Evolutionary conservation across 1,139 yeast genomes (phyloP).

Genomic region (Wickerhamomyces sp.): DNA sequence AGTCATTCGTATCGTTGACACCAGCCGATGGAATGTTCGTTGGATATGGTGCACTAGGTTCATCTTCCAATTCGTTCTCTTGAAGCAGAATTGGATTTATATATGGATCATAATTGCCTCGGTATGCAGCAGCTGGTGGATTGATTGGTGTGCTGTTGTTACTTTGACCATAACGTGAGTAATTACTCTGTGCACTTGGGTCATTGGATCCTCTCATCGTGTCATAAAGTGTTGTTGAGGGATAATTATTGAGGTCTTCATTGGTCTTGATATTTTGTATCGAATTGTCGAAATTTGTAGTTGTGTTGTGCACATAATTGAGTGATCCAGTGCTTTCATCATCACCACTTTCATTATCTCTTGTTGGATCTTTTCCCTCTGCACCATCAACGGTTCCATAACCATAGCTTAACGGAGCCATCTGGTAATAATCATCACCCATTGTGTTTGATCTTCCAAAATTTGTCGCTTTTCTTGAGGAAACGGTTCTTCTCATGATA

Average conservation of each 20-base stretch:
- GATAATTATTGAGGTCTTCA: conserved; percentile 14
- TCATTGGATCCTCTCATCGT: conserved; percentile 11
- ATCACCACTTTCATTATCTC: conserved; percentile 17
- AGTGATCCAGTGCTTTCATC: conserved; percentile 26
- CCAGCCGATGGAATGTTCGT: conserved; percentile 8
- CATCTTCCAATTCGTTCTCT: not conserved
- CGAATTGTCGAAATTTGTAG: conserved; percentile 23
- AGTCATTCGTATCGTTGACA: conserved; percentile 3
- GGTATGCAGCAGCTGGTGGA: conserved; percentile 16
- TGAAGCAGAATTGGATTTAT: conserved; percentile 1
- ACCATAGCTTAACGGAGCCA: conserved; percentile 30
- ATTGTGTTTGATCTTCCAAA: conserved; percentile 11
- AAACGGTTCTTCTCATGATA: conserved; percentile 46
- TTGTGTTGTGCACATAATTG: conserved; percentile 23
- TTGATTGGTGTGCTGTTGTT: conserved; percentile 14
- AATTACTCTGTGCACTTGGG: conserved; percentile 9
- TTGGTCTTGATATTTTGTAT: conserved; percentile 12
- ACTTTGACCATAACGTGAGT: conserved; percentile 9
- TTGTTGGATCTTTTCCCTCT: conserved; percentile 23
- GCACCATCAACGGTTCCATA: conserved; percentile 31
- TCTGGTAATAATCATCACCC: conserved; percentile 25
- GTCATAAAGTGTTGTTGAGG: conserved; percentile 16
- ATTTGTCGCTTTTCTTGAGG: conserved; percentile 37
- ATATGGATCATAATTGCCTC: conserved; percentile 14
- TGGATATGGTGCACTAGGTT: conserved; percentile 15